A percentile compares a stretch with the other conserved stretches of the same genome.
Evolutionary conservation across 805 yeast genomes (phyloP).

Genomic region (Candida mattraensis): DNA sequence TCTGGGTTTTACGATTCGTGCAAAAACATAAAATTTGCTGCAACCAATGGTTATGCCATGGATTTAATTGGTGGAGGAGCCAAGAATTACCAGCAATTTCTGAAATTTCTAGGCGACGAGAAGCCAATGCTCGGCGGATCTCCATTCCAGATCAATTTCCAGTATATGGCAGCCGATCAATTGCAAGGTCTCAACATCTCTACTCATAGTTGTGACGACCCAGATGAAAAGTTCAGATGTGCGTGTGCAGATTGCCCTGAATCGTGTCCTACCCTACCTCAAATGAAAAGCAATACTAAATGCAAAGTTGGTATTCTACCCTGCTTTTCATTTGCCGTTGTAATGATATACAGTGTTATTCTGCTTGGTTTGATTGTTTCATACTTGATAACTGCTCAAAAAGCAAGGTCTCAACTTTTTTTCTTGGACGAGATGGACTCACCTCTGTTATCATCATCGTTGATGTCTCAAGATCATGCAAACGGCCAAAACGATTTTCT

Average conservation of each 20-base stretch:
- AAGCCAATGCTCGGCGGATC: constrained; percentile 94
- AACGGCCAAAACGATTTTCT: constrained; percentile 8
- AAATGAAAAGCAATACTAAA: constrained; percentile 35
- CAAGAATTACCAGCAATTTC: constrained; percentile 61
- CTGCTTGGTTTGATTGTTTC: constrained; percentile 13
- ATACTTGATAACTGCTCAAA: constrained; percentile 8
- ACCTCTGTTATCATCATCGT: constrained; percentile 10
- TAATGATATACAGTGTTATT: constrained; percentile 45
- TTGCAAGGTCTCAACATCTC: constrained; percentile 29
- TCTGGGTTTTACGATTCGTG: constrained; percentile 75
- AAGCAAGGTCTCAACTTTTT: constrained; percentile 9
- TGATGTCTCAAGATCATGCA: not conserved
- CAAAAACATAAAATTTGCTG: constrained; percentile 84
- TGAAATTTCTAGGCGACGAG: constrained; percentile 91
- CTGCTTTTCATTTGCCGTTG: constrained; percentile 68
- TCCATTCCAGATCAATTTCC: constrained; percentile 87
- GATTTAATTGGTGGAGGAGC: constrained; percentile 99
- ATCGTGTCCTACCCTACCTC: constrained; percentile 71
- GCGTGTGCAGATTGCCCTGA: constrained; percentile 88
- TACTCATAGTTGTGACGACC: constrained; percentile 56
- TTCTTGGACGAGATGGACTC: constrained; percentile 17
- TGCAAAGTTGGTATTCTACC: constrained; percentile 69
- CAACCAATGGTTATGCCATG: constrained; percentile 96
- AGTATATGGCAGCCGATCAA: constrained; percentile 36
- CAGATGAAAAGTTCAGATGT: constrained; percentile 58